phyloP scores from a whole-genome alignment of 2,329 filamentous ascomycete species.

The Calonectria henricotiae region DNA sequence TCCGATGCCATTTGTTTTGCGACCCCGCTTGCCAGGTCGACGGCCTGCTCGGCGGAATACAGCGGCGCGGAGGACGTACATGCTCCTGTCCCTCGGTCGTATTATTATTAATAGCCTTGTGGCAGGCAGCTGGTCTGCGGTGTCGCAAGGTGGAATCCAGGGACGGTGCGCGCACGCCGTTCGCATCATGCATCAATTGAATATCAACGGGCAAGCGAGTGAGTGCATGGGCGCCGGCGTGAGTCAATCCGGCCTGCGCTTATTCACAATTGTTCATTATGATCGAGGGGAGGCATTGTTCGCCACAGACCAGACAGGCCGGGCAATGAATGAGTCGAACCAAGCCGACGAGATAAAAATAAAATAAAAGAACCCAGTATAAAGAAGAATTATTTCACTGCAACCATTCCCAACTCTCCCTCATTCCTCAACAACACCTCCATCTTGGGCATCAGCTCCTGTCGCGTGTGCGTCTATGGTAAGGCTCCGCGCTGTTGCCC shows the following conservation, averaged over 20 bases:
- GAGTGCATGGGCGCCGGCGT: slow-evolving; percentile 43
- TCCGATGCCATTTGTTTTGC: no score
- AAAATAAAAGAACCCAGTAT: background rate
- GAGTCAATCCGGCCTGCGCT: slow-evolving; percentile 46
- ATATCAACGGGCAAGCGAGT: slow-evolving; percentile 3
- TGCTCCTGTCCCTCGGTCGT: background rate
- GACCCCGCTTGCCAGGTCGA: background rate
- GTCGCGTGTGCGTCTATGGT: slow-evolving; percentile 18
- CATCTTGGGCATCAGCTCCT: background rate
- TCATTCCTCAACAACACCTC: background rate
- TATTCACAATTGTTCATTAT: slow-evolving; percentile 13
- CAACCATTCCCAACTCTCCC: background rate
- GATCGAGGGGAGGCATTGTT: slow-evolving; percentile 10
- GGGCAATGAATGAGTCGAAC: background rate
- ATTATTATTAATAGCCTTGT: slow-evolving; percentile 16
- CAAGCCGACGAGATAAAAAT: slow-evolving; percentile 17
- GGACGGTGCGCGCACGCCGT: slow-evolving; percentile 12
- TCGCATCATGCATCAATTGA: slow-evolving; percentile 23
- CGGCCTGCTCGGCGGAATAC: slow-evolving; percentile 16
- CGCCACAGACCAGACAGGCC: slow-evolving; percentile 9
- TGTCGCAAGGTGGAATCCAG: slow-evolving; percentile 10
- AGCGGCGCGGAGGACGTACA: background rate
- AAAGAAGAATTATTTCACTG: no score
- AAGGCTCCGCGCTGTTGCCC: slow-evolving; percentile 33
- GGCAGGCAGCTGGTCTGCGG: background rate